Percentiles rank a stretch among this genome's conserved stretches.
These are phyloP conservation scores for Colletotrichum lindemuthianum DNA, from an alignment of 2,329 filamentous ascomycete species.

Conservation along the genomic window DNA sequence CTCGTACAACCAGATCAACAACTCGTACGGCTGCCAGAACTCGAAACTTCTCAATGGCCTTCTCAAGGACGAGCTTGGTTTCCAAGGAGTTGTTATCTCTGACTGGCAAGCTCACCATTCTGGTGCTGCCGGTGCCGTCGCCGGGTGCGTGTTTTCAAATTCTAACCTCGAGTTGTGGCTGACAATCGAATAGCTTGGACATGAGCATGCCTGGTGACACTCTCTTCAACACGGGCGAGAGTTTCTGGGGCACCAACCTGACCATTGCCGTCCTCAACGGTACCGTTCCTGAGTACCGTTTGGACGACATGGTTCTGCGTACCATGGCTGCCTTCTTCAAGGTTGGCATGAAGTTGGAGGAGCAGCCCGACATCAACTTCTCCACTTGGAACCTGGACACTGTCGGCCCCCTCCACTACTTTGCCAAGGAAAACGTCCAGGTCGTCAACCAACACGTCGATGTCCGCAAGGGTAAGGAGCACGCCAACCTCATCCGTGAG, in stretches of 20 bases:
- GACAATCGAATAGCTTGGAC: constrained; percentile 61
- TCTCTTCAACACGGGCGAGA: constrained; percentile 74
- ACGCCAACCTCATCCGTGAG: constrained; percentile 77
- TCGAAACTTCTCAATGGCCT: constrained; percentile 79
- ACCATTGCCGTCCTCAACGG: constrained; percentile 90
- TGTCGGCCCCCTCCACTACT: constrained; percentile 73
- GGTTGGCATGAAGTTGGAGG: constrained; percentile 63
- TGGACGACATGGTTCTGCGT: constrained; percentile 92
- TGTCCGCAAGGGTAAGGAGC: constrained; percentile 73
- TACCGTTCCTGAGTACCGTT: constrained; percentile 84
- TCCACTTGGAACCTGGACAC: constrained; percentile 87
- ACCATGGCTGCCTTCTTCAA: constrained; percentile 80
- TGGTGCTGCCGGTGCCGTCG: constrained; percentile 72
- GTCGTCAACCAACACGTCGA: constrained; percentile 85
- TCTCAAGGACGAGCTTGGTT: constrained; percentile 82
- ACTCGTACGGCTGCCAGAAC: constrained; percentile 84
- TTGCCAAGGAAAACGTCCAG: constrained; percentile 68
- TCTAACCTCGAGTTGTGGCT: not conserved
- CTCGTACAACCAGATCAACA: constrained; percentile 83
- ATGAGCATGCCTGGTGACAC: constrained; percentile 93
- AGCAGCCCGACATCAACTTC: constrained; percentile 76
- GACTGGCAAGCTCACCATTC: constrained; percentile 79
- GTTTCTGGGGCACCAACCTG: constrained; percentile 87
- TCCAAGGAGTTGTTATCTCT: constrained; percentile 83
- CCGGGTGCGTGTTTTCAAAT: constrained; percentile 57